Percentiles rank a stretch among this genome's conserved stretches.
Evolutionary conservation across 306 rosid genomes (phyloP).

Genomic region (Dryas alaskensis): DNA sequence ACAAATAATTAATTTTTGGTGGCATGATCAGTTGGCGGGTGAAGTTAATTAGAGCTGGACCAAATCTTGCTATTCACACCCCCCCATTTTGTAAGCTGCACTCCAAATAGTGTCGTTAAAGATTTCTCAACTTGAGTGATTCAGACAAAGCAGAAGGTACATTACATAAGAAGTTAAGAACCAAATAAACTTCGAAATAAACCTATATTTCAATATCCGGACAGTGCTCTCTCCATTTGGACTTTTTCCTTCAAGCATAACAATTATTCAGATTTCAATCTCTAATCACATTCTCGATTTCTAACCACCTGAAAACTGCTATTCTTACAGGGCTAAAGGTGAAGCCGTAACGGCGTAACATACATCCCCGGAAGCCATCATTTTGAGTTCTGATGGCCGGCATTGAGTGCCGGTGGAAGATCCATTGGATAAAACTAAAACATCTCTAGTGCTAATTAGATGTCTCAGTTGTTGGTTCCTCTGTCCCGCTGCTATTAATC

Average conservation of each 20-base stretch:
- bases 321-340: neutral
- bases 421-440: neutral
- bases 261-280: neutral
- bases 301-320: neutral
- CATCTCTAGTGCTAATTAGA: constrained; percentile 22
- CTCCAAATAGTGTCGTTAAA: too few relatives aligned
- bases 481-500: constrained; percentile 50
- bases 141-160: neutral
- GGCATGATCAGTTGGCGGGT: too few relatives aligned
- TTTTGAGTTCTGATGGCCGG: constrained; percentile 7
- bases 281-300: neutral
- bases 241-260: neutral
- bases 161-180: neutral
- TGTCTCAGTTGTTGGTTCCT: constrained; percentile 48
- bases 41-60: too few relatives aligned
- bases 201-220: neutral
- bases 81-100: too few relatives aligned
- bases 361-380: neutral
- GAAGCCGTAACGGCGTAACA: neutral
- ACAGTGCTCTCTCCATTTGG: neutral
- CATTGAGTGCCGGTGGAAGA: neutral
- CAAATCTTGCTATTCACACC: too few relatives aligned
- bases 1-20: too few relatives aligned
- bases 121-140: neutral
- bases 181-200: neutral